These are phyloP conservation scores for Krasilnikovozyma curviuscula DNA, from an alignment of 768 basidiomycete genomes.

Conservation along the genomic window DNA sequence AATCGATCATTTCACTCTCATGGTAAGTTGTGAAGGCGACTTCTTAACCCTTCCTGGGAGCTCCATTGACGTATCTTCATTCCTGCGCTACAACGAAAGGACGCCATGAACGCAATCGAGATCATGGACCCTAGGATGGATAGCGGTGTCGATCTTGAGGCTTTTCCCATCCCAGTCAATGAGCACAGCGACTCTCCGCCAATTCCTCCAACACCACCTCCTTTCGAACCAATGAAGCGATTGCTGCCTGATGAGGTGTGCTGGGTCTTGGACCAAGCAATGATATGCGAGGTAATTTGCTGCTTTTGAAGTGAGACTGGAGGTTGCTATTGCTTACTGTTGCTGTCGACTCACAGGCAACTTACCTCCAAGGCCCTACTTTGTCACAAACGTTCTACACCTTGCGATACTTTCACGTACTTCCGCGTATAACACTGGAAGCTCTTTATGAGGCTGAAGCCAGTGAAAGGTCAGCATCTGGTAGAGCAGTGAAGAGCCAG, in stretches of 20 bases:
- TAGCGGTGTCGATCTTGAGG: constrained; percentile 37
- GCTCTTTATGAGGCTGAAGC: background rate
- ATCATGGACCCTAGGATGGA: constrained; percentile 81
- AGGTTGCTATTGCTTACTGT: constrained; percentile 7
- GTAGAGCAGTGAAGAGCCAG: background rate
- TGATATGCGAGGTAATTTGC: constrained; percentile 49
- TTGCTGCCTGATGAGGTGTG: constrained; percentile 64
- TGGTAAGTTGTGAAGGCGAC: no score
- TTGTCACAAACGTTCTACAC: constrained; percentile 77
- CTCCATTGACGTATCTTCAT: no score
- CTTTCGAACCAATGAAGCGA: constrained; percentile 44
- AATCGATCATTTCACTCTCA: constrained; percentile 48
- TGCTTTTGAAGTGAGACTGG: background rate
- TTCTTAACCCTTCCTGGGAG: background rate
- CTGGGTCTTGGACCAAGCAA: constrained; percentile 62
- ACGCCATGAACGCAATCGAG: constrained; percentile 89
- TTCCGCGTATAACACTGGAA: constrained; percentile 18
- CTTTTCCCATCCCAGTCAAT: constrained; percentile 12
- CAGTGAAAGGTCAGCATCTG: constrained; percentile 25
- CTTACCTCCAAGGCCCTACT: constrained; percentile 68
- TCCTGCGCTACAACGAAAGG: constrained; percentile 20
- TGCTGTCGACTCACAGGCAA: constrained; percentile 38
- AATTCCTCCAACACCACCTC: no score
- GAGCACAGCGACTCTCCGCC: constrained; percentile 30
- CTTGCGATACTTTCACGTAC: constrained; percentile 46